phyloP scores from a whole-genome alignment of 129 eudicot species.

The Pulicaria dysenterica region DNA sequence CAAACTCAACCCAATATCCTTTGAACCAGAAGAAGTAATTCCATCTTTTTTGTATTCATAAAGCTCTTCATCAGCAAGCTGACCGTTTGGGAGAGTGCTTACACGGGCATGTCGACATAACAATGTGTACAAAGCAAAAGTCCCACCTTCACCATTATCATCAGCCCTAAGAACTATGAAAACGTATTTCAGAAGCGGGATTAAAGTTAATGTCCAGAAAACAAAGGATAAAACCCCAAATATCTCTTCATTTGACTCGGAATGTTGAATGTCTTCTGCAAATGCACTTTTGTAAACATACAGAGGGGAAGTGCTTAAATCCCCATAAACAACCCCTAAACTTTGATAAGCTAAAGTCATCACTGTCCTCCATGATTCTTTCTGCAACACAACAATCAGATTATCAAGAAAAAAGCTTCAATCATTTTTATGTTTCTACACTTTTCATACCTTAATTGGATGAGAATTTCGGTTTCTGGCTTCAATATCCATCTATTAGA shows the following conservation, averaged over 20 bases:
- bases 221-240: conserved; percentile 77
- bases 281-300: conserved; percentile 82
- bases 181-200: conserved; percentile 76
- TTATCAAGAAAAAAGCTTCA: background rate
- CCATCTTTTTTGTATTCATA: conserved; percentile 65
- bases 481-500: conserved; percentile 68
- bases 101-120: conserved; percentile 79
- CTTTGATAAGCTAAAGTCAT: conserved; percentile 82
- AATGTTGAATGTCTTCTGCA: conserved; percentile 86
- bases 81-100: conserved; percentile 83
- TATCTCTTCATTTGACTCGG: conserved; percentile 82
- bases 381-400: conserved; percentile 42
- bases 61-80: conserved; percentile 76
- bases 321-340: conserved; percentile 89
- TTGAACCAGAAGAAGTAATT: conserved; percentile 33
- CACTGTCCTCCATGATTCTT: conserved; percentile 77
- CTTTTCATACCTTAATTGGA: conserved; percentile 60
- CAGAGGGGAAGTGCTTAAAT: conserved; percentile 81
- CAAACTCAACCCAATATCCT: conserved; percentile 53
- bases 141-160: conserved; percentile 95
- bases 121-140: conserved; percentile 82
- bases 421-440: background rate
- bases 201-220: conserved; percentile 83
- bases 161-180: conserved; percentile 82
- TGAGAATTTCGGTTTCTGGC: conserved; percentile 37